Base-by-base conservation (phyloP, 495 filamentous ascomycete species). In the Penicillium atrosanguineum region DNA sequence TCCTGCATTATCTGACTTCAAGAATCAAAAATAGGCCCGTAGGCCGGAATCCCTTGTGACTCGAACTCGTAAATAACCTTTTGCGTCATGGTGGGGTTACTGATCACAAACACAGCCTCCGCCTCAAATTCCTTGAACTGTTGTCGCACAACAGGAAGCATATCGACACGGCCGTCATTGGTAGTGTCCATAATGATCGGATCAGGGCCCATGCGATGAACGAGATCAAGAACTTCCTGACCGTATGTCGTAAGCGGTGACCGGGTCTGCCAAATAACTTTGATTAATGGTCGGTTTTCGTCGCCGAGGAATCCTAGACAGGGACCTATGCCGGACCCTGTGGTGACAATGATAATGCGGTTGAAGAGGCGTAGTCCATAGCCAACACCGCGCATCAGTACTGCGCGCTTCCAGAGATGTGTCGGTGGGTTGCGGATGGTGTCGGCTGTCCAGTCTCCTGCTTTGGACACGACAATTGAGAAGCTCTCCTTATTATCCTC, bases 1-100 rank as follows among this genome's bases (percentile, higher is more conserved):
- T 31, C 28, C 7, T 31, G 11, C 7, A 31, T n/a, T n/a, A n/a
- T n/a, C n/a, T n/a, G n/a, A n/a, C 28, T 38, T 70, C 63, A 88
- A 23, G 85, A 88, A 69, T 89, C 87, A 67, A 86, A 89, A 46
- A 90, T 85, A 3, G 87, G 80, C 26, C 86, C 87, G 67, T 81
- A 89, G 5, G 86, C 83, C 11, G 84, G 79, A 18, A 89, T 68
- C 0, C 84, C 83, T 38, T 84, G 71, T 4, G 67, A 77, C 63
- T 88, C 83, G 64, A 90, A 71, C 12, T 80, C 84, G 63, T 83
- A 87, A 7, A 88, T 83, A 38, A 88, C 75, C 68, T 83, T 81
- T 59, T 75, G 71, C 37, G 86, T 89, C 36, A 88, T 73, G 50
- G 69, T 79, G 54, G 82, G 83, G 64, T 90, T 90, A 38, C 76